Conservation (phyloP, 169 alveolate species). For the Eimeria zaria region DNA sequence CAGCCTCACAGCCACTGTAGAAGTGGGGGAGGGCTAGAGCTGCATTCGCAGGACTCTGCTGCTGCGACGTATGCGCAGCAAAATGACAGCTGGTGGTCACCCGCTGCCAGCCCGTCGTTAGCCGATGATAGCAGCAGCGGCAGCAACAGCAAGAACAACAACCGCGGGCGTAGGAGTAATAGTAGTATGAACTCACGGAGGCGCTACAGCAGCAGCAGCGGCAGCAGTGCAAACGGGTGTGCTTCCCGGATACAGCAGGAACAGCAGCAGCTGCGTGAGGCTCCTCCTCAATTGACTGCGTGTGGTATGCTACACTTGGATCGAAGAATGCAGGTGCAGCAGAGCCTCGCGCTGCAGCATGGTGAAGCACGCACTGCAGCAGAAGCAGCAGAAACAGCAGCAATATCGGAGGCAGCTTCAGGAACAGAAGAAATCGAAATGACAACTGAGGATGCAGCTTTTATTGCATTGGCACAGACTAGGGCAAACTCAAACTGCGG, state of each 20-base stretch:
- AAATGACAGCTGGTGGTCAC: not conserved
- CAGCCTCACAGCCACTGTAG: not conserved
- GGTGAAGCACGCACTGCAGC: not conserved
- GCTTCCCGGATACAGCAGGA: not conserved
- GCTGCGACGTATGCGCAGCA: not conserved
- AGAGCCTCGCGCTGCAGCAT: not conserved
- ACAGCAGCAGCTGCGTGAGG: not conserved
- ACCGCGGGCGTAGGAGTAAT: not conserved
- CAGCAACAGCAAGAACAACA: not conserved
- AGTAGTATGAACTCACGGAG: not conserved
- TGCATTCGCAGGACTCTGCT: not conserved
- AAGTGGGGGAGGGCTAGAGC: not conserved
- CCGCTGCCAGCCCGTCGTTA: not conserved
- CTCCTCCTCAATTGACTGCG: not conserved
- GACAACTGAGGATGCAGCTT: not conserved
- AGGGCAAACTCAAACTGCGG: not conserved
- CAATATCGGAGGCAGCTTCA: not conserved
- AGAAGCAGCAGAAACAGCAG: not conserved
- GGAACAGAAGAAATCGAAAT: not conserved
- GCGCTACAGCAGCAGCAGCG: not conserved
- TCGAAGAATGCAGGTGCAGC: not conserved
- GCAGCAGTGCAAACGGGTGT: not conserved
- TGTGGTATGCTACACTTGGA: not conserved
- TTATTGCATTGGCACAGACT: not conserved
- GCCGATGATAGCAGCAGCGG: not conserved